phyloP scores from a whole-genome alignment of 1,284 basidiomycete species.

The Malassezia caprae region DNA sequence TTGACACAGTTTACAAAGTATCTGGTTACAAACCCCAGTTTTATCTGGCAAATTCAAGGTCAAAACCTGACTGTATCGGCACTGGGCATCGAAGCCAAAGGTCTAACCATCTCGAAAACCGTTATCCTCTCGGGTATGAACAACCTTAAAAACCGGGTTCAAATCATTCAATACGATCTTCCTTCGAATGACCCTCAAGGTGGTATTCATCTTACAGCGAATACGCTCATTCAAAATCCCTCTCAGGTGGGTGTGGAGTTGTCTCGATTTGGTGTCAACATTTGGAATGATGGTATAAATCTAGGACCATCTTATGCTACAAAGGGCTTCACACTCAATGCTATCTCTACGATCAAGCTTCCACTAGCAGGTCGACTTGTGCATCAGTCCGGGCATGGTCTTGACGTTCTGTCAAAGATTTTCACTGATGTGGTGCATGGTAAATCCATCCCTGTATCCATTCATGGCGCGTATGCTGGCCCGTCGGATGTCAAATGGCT shows the following conservation, averaged over 20 bases:
- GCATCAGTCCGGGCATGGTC: slow-evolving; percentile 56
- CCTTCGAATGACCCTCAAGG: slow-evolving; percentile 64
- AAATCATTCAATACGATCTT: slow-evolving; percentile 62
- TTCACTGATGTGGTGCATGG: slow-evolving; percentile 69
- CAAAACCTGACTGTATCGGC: slow-evolving; percentile 58
- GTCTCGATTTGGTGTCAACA: slow-evolving; percentile 58
- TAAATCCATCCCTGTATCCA: slow-evolving; percentile 57
- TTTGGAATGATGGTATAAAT: slow-evolving; percentile 54
- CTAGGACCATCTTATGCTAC: slow-evolving; percentile 58
- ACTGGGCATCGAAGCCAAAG: slow-evolving; percentile 52
- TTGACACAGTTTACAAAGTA: slow-evolving; percentile 61
- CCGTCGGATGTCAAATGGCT: slow-evolving; percentile 61
- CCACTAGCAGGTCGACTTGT: slow-evolving; percentile 60
- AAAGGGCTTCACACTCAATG: slow-evolving; percentile 55
- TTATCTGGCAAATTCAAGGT: slow-evolving; percentile 65
- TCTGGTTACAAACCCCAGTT: slow-evolving; percentile 60
- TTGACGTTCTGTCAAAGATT: slow-evolving; percentile 58
- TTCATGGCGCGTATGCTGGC: slow-evolving; percentile 60
- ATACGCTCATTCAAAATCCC: slow-evolving; percentile 60
- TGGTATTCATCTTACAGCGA: slow-evolving; percentile 62
- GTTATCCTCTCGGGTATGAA: slow-evolving; percentile 65
- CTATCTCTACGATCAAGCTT: slow-evolving; percentile 55
- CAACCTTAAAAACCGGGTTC: slow-evolving; percentile 58
- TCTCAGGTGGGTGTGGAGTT: slow-evolving; percentile 67
- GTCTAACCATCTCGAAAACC: slow-evolving; percentile 57